phyloP scores from a whole-genome alignment of 2,329 filamentous ascomycete genomes.

The Nothopassalora personata region DNA sequence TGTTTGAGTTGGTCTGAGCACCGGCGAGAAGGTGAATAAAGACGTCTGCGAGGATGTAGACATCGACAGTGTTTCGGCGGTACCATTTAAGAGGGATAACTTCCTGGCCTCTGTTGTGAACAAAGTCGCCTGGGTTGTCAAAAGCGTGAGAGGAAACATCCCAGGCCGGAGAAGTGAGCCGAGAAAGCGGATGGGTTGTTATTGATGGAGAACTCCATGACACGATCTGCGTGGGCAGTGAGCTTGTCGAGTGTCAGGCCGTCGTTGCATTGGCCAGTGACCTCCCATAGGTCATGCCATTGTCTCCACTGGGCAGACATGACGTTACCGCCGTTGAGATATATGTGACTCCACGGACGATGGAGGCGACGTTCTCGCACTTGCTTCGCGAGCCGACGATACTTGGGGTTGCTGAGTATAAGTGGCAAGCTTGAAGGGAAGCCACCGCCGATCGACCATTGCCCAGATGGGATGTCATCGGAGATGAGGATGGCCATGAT shows the following conservation, averaged over 20 bases:
- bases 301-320: constrained; percentile 14
- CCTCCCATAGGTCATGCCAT: not conserved
- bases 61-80: constrained; percentile 8
- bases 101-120: constrained; percentile 1
- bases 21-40: constrained; percentile 7
- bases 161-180: constrained; percentile 21
- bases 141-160: not conserved
- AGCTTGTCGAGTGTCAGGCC: constrained; percentile 17
- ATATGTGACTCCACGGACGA: constrained; percentile 28
- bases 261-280: not conserved
- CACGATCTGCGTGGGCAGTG: not conserved
- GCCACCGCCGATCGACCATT: constrained; percentile 14
- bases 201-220: constrained; percentile 19
- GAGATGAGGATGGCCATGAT: not conserved
- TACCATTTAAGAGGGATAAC: constrained; percentile 14
- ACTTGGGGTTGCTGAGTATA: not conserved
- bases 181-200: constrained; percentile 29
- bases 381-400: constrained; percentile 28
- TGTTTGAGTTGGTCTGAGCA: constrained; percentile 5
- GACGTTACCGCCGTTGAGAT: constrained; percentile 17
- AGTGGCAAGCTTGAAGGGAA: not conserved
- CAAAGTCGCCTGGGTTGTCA: constrained; percentile 1
- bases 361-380: constrained; percentile 30
- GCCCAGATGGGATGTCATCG: not conserved
- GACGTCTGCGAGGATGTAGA: constrained; percentile 10